Percentiles rank a stretch among this genome's conserved stretches.
phyloP scores from a whole-genome alignment of 805 yeast species.

The Metschnikowia drakensbergensis region DNA sequence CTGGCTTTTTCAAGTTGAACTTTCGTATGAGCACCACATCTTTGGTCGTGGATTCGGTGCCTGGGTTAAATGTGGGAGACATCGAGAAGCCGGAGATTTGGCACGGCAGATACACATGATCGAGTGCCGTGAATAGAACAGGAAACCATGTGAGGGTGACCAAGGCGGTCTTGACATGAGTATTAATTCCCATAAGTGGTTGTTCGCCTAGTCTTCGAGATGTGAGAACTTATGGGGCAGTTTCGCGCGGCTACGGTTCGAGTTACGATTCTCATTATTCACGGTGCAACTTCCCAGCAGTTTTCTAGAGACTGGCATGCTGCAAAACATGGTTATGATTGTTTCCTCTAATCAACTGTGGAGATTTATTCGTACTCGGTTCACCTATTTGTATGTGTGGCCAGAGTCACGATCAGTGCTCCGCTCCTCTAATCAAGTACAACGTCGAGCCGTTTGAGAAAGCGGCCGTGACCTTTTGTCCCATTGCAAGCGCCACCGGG shows the following conservation, averaged over 20 bases:
- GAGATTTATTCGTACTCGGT: no score
- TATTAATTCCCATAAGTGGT: not conserved
- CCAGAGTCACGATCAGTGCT: not conserved
- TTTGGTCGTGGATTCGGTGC: conserved; percentile 37
- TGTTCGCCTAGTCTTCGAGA: not conserved
- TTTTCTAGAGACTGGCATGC: no score
- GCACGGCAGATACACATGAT: conserved; percentile 69
- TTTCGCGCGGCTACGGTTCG: no score
- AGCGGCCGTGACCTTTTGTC: conserved; percentile 37
- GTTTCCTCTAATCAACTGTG: no score
- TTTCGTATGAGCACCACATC: conserved; percentile 73
- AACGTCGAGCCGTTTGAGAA: conserved; percentile 49
- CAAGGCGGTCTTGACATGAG: conserved; percentile 23
- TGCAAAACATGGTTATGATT: no score
- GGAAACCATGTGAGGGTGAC: conserved; percentile 65
- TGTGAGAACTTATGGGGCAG: no score
- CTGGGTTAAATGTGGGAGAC: conserved; percentile 86
- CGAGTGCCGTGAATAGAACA: conserved; percentile 62
- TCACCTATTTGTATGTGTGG: no score
- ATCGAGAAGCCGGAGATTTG: conserved; percentile 77
- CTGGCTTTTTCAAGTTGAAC: conserved; percentile 47
- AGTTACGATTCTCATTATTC: no score
- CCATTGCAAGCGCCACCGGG: conserved; percentile 27
- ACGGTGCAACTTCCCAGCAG: no score
- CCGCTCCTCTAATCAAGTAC: conserved; percentile 50